Conservation (phyloP, 495 filamentous ascomycete genomes). For the Mytilinidion resinicola region DNA sequence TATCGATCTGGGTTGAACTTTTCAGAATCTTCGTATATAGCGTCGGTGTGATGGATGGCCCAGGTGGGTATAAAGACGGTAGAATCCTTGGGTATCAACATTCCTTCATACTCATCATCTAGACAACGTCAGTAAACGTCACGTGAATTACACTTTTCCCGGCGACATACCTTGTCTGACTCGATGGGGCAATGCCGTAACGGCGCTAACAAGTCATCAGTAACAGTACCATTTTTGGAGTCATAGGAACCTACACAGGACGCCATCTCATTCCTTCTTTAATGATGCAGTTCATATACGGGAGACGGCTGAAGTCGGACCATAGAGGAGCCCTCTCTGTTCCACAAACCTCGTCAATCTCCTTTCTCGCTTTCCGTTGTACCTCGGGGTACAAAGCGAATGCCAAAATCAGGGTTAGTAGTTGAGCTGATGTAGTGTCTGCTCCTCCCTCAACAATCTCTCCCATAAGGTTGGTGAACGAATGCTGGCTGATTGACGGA, state of each 20-base stretch:
- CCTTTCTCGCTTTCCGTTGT: not conserved
- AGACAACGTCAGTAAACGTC: too few relatives aligned
- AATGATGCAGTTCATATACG: not conserved
- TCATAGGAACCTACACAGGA: not conserved
- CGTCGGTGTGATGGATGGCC: not conserved
- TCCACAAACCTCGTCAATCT: not conserved
- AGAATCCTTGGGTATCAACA: slow-evolving; percentile 1
- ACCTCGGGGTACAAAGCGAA: not conserved
- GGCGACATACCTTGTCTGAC: not conserved
- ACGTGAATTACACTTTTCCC: too few relatives aligned
- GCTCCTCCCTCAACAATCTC: not conserved
- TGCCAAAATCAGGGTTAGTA: not conserved
- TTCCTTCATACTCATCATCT: slow-evolving; percentile 4
- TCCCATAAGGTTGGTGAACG: not conserved
- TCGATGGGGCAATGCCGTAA: not conserved
- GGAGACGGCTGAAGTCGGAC: not conserved
- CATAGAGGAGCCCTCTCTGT: not conserved
- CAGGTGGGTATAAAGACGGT: slow-evolving; percentile 1
- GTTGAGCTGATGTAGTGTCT: not conserved
- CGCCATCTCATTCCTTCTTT: slow-evolving; percentile 1
- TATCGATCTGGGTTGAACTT: not conserved
- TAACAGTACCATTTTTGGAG: not conserved
- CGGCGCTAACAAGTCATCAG: not conserved
- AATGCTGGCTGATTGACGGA: not conserved
- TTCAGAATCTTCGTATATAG: not conserved